Base-by-base conservation (phyloP, 306 rosid species). In the Cicer judaicum region DNA sequence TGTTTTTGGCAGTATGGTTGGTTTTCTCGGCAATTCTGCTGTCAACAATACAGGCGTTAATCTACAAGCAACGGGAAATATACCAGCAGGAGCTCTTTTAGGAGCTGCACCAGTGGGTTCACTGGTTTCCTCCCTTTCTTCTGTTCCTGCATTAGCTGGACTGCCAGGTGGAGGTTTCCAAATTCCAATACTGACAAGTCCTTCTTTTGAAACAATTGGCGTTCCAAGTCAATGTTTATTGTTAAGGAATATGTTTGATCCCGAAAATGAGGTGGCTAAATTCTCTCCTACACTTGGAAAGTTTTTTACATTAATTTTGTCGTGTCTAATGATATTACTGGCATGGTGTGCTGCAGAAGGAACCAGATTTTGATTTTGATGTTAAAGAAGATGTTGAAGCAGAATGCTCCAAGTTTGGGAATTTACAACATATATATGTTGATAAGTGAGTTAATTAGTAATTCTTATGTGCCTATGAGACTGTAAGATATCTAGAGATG, bases 211-310 rank as follows among this genome's bases (percentile, higher is more conserved):
- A 74, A 84, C 96, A 38, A 76, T 87, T 47, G 98, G 99, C 42
- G 82, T 79, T 85, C 96, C 97, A 74, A 92, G 99, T 72, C 92
- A 90, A 87, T 94, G 97, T 75, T 86, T 94, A 82, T 74, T 84
- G 74, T 78, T 94, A 47, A 92, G 85, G 73, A 89, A 94, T 79
- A 94, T 94, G 98, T 94, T 94, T 80, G 99, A 94, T 85, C 96
- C 99, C 43, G 81, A 83, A 46, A 77, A 80, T 47, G 99, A 94
- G 98, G 99, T 94, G 76, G 77, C 74, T 85, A 61, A 49, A 64
- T 36, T 14, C 36, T 9, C 73, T 9, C 70, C 61, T 67, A 11
- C 42, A 13, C 38, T 21, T 46, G 15, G 15, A 43, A 24, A 19
- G 29, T 68, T 65, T 64, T 10, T 52, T 18, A 48, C 36, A 11